Conservation (phyloP, 306 rosid species). For the Gastrolobium bilobum region DNA sequence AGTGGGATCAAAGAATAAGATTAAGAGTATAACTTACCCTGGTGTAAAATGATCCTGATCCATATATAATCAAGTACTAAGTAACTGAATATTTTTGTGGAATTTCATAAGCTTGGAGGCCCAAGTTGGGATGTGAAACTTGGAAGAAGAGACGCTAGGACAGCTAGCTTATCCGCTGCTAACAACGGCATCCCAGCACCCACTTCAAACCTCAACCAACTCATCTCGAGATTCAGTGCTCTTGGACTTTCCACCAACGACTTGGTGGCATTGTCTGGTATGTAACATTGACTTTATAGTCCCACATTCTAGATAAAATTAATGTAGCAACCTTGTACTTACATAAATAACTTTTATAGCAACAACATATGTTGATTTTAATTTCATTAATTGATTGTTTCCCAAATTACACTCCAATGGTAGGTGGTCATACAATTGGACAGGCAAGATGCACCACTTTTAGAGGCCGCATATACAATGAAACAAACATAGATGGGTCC, state of each 20-base stretch:
- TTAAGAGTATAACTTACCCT: too few relatives aligned
- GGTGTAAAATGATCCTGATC: too few relatives aligned
- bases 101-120: conserved; percentile 77
- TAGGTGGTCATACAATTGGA: conserved; percentile 90
- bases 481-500: conserved; percentile 60
- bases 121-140: conserved; percentile 83
- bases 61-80: too few relatives aligned
- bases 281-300: neutral
- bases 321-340: too few relatives aligned
- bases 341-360: too few relatives aligned
- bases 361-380: neutral
- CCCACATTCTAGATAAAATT: too few relatives aligned
- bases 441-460: conserved; percentile 82
- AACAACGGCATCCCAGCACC: conserved; percentile 81
- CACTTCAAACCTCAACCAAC: conserved; percentile 67
- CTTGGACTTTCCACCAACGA: conserved; percentile 84
- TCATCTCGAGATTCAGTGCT: conserved; percentile 63
- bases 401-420: neutral
- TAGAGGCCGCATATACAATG: conserved; percentile 73
- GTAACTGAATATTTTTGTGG: neutral
- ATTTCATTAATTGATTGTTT: neutral
- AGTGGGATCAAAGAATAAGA: too few relatives aligned
- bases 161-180: conserved; percentile 76
- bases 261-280: conserved; percentile 86
- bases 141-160: conserved; percentile 87